Base-by-base conservation (phyloP, 2,329 filamentous ascomycete species). In the Microcyclosporella mali region DNA sequence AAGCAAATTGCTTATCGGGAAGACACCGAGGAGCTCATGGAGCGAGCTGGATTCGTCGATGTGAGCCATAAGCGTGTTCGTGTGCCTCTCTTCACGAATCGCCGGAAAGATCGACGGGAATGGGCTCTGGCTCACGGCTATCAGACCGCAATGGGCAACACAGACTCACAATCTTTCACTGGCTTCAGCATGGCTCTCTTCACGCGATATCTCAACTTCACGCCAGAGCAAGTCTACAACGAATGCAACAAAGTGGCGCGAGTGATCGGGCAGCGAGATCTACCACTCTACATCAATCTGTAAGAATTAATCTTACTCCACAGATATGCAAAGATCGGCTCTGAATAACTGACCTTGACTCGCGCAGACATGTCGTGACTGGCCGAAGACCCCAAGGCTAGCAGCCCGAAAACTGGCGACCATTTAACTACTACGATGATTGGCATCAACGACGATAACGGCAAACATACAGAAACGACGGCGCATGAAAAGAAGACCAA, bases 91-190 rank as follows among this genome's bases (percentile, higher is more conserved):
- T 17, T 43, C 32, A 36, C 31, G 11, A 42, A 41, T 90, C 85
- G 84, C 77, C 79, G 45, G 63, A 69, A 18, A 35, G 79, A 86
- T 54, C 70, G 74, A 18, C 72, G 79, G 50, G 73, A 81, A 53
- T 81, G 79, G 49, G 76, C 83, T 33, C 74, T 88, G 40, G 87
- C 85, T 21, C 74, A 81, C 45, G 94, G 86, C 85, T 94, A 94
- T 66, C 88, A 90, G 58, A 70, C 90, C 17, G 82, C 81, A 30
- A 71, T 95, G 53, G 81, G 49, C 30, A 45, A 51, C 28, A 43
- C 43, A 21, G 45, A 38, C 19, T 50, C 52, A 12, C 43, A 56
- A 38, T 52, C 52, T 11, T 56, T 56, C 49, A 53, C 49, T 14
- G 58, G 53, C 11, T 49, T 61, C 27, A 51, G 50, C 18, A 56